These are phyloP conservation scores for Avena insularis DNA, from an alignment of 176 grass and related monocot genomes.

Conservation along the genomic window DNA sequence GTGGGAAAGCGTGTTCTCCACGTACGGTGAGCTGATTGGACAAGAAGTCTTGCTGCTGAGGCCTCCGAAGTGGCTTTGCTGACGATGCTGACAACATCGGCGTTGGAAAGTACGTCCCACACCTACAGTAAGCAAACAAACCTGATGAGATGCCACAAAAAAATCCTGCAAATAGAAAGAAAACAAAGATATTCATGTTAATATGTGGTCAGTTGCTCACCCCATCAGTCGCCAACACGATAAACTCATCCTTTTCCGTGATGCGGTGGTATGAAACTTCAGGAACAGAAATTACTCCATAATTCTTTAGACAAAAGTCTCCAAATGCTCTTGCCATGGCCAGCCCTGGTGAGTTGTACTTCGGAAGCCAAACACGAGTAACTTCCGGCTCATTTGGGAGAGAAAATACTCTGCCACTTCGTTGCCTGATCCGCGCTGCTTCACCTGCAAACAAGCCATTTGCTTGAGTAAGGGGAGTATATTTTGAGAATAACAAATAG, in stretches of 20 bases:
- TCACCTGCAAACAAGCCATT: constrained; percentile 60
- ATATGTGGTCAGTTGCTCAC: constrained; percentile 49
- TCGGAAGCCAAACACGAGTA: constrained; percentile 85
- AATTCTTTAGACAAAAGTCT: constrained; percentile 78
- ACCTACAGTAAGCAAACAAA: constrained; percentile 52
- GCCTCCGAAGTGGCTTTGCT: constrained; percentile 49
- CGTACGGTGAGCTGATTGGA: constrained; percentile 56
- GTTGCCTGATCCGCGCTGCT: constrained; percentile 69
- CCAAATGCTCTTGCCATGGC: constrained; percentile 90
- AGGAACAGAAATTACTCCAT: constrained; percentile 77
- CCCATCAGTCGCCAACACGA: constrained; percentile 82
- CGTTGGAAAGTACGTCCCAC: constrained; percentile 84
- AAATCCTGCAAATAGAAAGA: constrained; percentile 17
- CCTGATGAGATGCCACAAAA: constrained; percentile 11
- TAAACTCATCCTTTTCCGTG: constrained; percentile 70
- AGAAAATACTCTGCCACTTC: constrained; percentile 72
- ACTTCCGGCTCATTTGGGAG: constrained; percentile 75
- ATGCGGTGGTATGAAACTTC: constrained; percentile 65
- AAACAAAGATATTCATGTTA: constrained; percentile 36
- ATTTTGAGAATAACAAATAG: not conserved
- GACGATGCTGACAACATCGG: constrained; percentile 62
- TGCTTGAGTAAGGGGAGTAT: constrained; percentile 31
- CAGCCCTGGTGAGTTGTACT: constrained; percentile 66
- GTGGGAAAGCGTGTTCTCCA: constrained; percentile 63
- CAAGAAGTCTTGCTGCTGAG: constrained; percentile 65